Conservation (phyloP, 768 basidiomycete genomes). For the Mycena galopus region DNA sequence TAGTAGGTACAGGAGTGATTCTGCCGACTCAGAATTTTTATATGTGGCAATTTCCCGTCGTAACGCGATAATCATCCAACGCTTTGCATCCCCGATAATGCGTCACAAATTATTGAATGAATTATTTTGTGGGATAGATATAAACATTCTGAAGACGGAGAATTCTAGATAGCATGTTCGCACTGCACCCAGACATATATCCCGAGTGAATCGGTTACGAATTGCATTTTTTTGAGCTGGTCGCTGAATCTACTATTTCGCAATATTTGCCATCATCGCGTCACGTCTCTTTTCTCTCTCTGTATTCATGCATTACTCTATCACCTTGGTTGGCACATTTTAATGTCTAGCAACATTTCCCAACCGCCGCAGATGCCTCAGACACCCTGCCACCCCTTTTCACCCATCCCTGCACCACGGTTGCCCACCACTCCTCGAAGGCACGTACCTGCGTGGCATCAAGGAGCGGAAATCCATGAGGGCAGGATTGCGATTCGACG, state of each 20-base stretch:
- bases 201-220: background rate
- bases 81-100: background rate
- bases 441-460: no score
- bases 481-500: no score
- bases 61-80: background rate
- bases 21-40: background rate
- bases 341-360: background rate
- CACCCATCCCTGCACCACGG: no score
- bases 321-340: no score
- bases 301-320: background rate
- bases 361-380: background rate
- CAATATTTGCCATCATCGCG: background rate
- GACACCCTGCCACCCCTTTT: background rate
- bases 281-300: background rate
- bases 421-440: no score
- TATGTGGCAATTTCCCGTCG: background rate
- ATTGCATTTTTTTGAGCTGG: background rate
- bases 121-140: background rate
- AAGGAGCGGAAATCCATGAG: no score
- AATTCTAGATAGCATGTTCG: background rate
- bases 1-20: background rate
- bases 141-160: background rate
- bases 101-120: background rate
- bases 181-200: background rate
- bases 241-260: background rate